Evolutionary conservation across 768 basidiomycete species (phyloP), one percentile per base, ranked within the genome.

Genomic region (Trametes villosa): DNA sequence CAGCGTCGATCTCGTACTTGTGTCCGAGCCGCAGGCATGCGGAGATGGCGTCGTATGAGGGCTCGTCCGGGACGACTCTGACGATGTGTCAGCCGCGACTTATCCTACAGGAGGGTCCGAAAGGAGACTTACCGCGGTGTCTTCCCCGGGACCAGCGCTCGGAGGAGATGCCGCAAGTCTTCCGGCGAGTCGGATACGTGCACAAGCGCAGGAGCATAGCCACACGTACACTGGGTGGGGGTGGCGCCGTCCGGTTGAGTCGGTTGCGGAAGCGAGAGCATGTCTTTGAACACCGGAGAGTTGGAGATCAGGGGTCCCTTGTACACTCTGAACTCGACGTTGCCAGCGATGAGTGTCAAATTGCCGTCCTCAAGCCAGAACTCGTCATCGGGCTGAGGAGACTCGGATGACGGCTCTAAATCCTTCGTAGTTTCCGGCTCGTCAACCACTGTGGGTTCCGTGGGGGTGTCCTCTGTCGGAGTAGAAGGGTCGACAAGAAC

Each of bases 301-400:
- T 62, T 63, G 17, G 53, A 40, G 13, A 67, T 42, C 34, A 73
- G 52, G 4, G 70, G 47, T 31, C 59, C 67, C 33, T 64, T 55
- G 50, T 63, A 69, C 13, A 73, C 70, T 15, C 63, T 59, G 54
- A 65, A 73, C 44, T 62, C 60, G 7, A 56, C 65, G 22, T 63
- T 34, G 18, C 66, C 67, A 13, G 72, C 71, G 27, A 66, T 54
- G 18, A 75, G 49, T 18, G 70, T 64, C 26, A 75, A 57, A 17
- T 62, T 68, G 15, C 74, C 68, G 51, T 75, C 74, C 13, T 66
- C 60, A 26, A 70, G 67, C 71, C 72, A 75, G 26, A 74, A 47
- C 8, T 71, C 65, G 3, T 52, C 58, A 22, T 64, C 63, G 6
- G 20, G 59, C 26, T 27, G 13, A 3, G 40, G 48, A 11, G 50